A percentile compares a stretch with the other conserved stretches of the same genome.
These are phyloP conservation scores for Penicillium frequentans DNA, from an alignment of 2,329 filamentous ascomycete genomes.

Conservation along the genomic window DNA sequence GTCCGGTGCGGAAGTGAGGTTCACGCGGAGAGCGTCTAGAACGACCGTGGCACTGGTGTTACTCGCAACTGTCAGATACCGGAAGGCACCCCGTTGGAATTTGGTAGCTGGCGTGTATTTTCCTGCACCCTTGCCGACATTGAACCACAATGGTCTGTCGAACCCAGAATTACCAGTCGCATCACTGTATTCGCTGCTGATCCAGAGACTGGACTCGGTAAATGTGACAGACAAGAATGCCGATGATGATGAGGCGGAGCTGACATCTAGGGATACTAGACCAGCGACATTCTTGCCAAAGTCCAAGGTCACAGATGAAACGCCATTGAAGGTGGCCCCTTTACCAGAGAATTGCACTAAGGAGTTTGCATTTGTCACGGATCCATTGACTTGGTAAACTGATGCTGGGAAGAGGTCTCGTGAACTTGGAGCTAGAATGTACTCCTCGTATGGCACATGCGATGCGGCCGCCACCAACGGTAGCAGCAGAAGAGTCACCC, in stretches of 20 bases:
- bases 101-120: conserved; percentile 43
- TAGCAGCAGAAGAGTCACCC: background rate
- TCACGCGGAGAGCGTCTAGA: conserved; percentile 36
- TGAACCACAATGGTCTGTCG: conserved; percentile 52
- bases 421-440: conserved; percentile 34
- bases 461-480: background rate
- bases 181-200: conserved; percentile 48
- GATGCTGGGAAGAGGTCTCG: conserved; percentile 26
- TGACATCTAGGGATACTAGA: conserved; percentile 36
- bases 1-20: conserved; percentile 43
- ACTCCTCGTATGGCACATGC: conserved; percentile 31
- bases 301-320: conserved; percentile 41
- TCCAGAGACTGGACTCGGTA: conserved; percentile 47
- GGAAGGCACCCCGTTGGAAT: conserved; percentile 47
- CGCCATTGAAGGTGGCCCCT: conserved; percentile 13
- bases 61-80: conserved; percentile 48
- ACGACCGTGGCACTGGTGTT: conserved; percentile 45
- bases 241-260: conserved; percentile 16
- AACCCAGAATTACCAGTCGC: conserved; percentile 48
- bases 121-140: conserved; percentile 34
- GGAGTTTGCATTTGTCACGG: conserved; percentile 23
- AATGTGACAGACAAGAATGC: conserved; percentile 43
- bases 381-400: conserved; percentile 31
- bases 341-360: conserved; percentile 6
- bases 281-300: conserved; percentile 43